Evolutionary conservation across 495 filamentous ascomycete genomes (phyloP).

Genomic region (Hypoxylon intermedium): DNA sequence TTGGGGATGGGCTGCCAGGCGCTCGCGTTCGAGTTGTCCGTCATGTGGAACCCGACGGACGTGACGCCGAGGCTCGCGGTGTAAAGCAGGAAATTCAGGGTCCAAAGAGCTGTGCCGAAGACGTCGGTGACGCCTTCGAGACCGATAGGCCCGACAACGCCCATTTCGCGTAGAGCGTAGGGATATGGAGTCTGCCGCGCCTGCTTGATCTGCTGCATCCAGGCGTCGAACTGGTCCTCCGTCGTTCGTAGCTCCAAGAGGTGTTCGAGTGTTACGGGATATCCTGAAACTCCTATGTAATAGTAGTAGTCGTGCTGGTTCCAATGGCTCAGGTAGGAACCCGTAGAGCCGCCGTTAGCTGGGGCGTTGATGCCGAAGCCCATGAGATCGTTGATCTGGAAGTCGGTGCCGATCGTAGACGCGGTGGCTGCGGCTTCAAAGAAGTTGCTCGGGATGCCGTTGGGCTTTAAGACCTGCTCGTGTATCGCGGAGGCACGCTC

Average conservation of each 20-base stretch:
- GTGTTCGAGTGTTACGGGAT: slow-evolving; percentile 34
- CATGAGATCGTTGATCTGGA: slow-evolving; percentile 43
- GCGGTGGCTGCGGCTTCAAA: slow-evolving; percentile 49
- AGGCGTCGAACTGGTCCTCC: slow-evolving; percentile 45
- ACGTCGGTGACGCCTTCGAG: slow-evolving; percentile 26
- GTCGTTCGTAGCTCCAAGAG: slow-evolving; percentile 43
- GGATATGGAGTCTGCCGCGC: slow-evolving; percentile 38
- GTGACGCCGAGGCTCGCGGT: slow-evolving; percentile 43
- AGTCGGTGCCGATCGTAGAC: slow-evolving; percentile 47
- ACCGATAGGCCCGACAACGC: slow-evolving; percentile 43
- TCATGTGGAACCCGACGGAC: slow-evolving; percentile 50
- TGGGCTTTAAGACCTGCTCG: slow-evolving; percentile 43
- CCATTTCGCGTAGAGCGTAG: slow-evolving; percentile 46
- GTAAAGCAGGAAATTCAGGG: slow-evolving; percentile 41
- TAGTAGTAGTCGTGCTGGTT: slow-evolving; percentile 55
- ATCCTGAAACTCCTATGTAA: slow-evolving; percentile 44
- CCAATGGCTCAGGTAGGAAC: slow-evolving; percentile 39
- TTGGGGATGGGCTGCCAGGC: slow-evolving; percentile 45
- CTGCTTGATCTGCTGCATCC: slow-evolving; percentile 38
- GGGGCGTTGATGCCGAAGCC: slow-evolving; percentile 28
- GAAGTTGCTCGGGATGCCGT: slow-evolving; percentile 41
- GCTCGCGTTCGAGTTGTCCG: slow-evolving; percentile 44
- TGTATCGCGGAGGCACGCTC: slow-evolving; percentile 42
- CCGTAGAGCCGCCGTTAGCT: slow-evolving; percentile 30
- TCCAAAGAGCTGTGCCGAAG: slow-evolving; percentile 39